These are phyloP conservation scores for Canavalia ensiformis DNA, from an alignment of 306 rosid species.

Conservation along the genomic window DNA sequence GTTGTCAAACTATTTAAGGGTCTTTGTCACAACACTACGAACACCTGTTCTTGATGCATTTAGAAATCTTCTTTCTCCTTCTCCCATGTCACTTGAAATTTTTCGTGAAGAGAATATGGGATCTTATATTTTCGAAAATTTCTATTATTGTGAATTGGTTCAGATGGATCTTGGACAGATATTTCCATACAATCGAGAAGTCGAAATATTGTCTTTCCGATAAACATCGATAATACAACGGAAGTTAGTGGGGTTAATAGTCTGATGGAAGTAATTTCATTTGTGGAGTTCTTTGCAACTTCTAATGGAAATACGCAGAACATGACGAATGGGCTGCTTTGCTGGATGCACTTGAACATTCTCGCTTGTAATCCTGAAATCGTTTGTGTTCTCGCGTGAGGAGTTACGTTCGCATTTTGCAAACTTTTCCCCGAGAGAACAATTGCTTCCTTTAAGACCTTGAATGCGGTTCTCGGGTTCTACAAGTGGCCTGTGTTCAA, in stretches of 20 bases:
- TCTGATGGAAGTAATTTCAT: conserved; percentile 80
- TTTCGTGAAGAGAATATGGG: conserved; percentile 91
- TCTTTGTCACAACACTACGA: conserved; percentile 75
- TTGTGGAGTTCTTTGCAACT: conserved; percentile 86
- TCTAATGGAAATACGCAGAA: conserved; percentile 73
- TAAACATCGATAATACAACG: conserved; percentile 48
- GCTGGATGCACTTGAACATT: conserved; percentile 86
- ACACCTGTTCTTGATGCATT: conserved; percentile 70
- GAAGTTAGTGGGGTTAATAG: conserved; percentile 65
- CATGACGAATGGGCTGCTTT: conserved; percentile 89
- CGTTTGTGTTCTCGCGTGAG: conserved; percentile 70
- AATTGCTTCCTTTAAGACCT: conserved; percentile 73
- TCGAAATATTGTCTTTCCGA: conserved; percentile 59
- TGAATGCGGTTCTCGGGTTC: conserved; percentile 81
- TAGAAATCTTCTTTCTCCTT: conserved; percentile 74
- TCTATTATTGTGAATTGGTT: conserved; percentile 79
- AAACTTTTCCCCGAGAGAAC: conserved; percentile 86
- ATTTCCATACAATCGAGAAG: conserved; percentile 52
- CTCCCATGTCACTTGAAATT: conserved; percentile 69
- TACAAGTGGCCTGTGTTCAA: conserved; percentile 89
- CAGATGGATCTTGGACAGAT: conserved; percentile 60
- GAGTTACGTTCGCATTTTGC: conserved; percentile 75
- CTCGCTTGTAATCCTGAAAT: conserved; percentile 82
- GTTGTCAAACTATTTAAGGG: conserved; percentile 78
- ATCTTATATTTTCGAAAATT: conserved; percentile 90